Percentiles rank a stretch among this genome's conserved stretches.
Evolutionary conservation across 208 protist genomes (phyloP).

Genomic region (Lotmaria passim): DNA sequence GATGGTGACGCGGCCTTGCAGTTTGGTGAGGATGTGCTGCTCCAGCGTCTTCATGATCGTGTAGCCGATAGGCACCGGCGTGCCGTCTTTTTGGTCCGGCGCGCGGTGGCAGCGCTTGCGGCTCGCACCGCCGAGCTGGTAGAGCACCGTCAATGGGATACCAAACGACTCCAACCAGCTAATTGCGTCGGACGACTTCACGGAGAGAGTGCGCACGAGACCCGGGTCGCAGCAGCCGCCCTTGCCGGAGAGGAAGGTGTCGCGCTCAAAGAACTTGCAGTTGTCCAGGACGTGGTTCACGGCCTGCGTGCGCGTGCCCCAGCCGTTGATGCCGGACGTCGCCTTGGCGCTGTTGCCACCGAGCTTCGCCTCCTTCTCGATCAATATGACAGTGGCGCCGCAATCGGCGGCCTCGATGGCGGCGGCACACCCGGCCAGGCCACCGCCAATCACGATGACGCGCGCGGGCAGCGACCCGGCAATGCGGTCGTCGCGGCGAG

Average conservation of each 20-base stretch:
- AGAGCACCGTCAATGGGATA: constrained; percentile 84
- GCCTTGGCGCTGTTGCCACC: constrained; percentile 97
- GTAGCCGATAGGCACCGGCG: constrained; percentile 88
- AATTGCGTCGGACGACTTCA: constrained; percentile 73
- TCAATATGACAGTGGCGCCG: constrained; percentile 87
- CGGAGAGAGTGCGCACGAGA: constrained; percentile 87
- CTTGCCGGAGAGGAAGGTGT: constrained; percentile 73
- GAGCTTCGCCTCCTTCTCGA: constrained; percentile 90
- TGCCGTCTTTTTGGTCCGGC: constrained; percentile 70
- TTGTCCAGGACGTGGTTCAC: constrained; percentile 62
- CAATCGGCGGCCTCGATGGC: constrained; percentile 81
- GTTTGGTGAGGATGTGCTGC: constrained; percentile 68
- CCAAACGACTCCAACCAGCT: constrained; percentile 81
- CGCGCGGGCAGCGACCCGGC: constrained; percentile 56
- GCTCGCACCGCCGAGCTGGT: constrained; percentile 92
- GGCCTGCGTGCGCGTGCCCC: constrained; percentile 86
- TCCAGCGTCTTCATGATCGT: constrained; percentile 90
- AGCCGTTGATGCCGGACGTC: constrained; percentile 96
- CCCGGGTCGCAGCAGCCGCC: constrained; percentile 69
- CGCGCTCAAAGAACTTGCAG: constrained; percentile 81
- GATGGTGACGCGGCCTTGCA: constrained; percentile 43
- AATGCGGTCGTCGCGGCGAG: constrained; percentile 53
- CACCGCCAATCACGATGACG: constrained; percentile 86
- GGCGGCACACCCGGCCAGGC: constrained; percentile 84
- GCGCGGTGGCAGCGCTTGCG: constrained; percentile 88